Evolutionary conservation across 495 filamentous ascomycete genomes (phyloP), one percentile per base, ranked within the genome.

Genomic region (Delitschia confertaspora): DNA sequence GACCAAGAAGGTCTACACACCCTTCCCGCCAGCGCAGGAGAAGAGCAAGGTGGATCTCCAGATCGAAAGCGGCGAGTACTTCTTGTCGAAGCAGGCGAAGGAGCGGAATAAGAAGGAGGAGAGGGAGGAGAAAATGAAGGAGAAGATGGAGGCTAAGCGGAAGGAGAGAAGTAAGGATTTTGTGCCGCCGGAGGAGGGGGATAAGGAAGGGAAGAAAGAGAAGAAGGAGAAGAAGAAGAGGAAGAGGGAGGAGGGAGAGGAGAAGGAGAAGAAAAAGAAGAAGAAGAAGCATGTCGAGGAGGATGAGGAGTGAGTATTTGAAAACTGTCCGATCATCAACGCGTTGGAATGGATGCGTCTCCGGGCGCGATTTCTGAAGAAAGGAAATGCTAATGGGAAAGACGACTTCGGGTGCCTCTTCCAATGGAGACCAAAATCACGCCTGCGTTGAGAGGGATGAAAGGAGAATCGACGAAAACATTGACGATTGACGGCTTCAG

Each of bases 41-140:
- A 88, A 88, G 76, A 94, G 87, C 75, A 99, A 96, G 77, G 75
- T 99, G 47, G 91, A 99, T 64, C 66, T 91, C 61, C 89, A 96
- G 73, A 91, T 96, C 67, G 91, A 99, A 74, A 88, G 76, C 55
- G 93, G 93, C 60, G 91, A 96, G 69, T 96, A 91, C 67, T 95
- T 96, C 68, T 66, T 96, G 58, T 76, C 78, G 40, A 93, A 93
- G 72, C 78, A 91, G 58, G 87, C 84, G 35, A 93, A 88, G 72
- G 85, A 93, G 49, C 72, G 89, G 37, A 83, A 75, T 40, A 78
- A 70, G 38, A 80, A 81, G 65, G 83, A 89, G 51, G 79, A 83
- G 53, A 69, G 83, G 39, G 72, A 85, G 54, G 86, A 88, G 66
- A 77, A 78, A 57, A 82, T 89, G 68, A 80, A 78, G 60, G 67